These are phyloP conservation scores for Colletotrichum shisoi DNA, from an alignment of 2,329 filamentous ascomycete genomes.

Conservation along the genomic window DNA sequence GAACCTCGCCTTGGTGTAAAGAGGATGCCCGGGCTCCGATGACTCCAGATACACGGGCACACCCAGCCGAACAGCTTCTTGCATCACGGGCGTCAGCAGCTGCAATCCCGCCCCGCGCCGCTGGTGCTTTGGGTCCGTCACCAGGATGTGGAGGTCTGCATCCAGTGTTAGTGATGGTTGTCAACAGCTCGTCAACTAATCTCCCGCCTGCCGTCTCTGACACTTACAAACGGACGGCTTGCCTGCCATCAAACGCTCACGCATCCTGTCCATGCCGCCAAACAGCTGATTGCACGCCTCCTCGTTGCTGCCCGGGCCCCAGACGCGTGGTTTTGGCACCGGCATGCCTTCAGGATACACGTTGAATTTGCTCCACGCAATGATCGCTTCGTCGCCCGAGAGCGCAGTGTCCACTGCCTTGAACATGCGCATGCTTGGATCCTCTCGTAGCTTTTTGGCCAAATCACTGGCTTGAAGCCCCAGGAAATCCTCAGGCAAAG, in stretches of 20 bases:
- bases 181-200: slow-evolving; percentile 1
- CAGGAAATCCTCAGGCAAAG: slow-evolving; percentile 43
- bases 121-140: slow-evolving; percentile 51
- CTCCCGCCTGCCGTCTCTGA: background rate
- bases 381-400: slow-evolving; percentile 42
- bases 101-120: slow-evolving; percentile 48
- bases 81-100: slow-evolving; percentile 49
- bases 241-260: slow-evolving; percentile 45
- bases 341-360: slow-evolving; percentile 45
- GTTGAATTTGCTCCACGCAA: slow-evolving; percentile 51
- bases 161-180: slow-evolving; percentile 11
- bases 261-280: slow-evolving; percentile 45
- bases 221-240: slow-evolving; percentile 51
- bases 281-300: slow-evolving; percentile 49
- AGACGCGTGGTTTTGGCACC: slow-evolving; percentile 41
- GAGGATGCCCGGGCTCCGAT: slow-evolving; percentile 44
- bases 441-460: slow-evolving; percentile 37
- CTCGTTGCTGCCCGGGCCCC: slow-evolving; percentile 46
- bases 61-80: slow-evolving; percentile 49
- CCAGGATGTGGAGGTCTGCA: slow-evolving; percentile 50
- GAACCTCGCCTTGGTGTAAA: slow-evolving; percentile 52
- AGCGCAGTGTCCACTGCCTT: slow-evolving; percentile 39
- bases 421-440: slow-evolving; percentile 31
- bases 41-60: slow-evolving; percentile 52
- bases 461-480: slow-evolving; percentile 42